Conservation (phyloP, 768 basidiomycete genomes). For the Phlegmacium glaucopus region DNA sequence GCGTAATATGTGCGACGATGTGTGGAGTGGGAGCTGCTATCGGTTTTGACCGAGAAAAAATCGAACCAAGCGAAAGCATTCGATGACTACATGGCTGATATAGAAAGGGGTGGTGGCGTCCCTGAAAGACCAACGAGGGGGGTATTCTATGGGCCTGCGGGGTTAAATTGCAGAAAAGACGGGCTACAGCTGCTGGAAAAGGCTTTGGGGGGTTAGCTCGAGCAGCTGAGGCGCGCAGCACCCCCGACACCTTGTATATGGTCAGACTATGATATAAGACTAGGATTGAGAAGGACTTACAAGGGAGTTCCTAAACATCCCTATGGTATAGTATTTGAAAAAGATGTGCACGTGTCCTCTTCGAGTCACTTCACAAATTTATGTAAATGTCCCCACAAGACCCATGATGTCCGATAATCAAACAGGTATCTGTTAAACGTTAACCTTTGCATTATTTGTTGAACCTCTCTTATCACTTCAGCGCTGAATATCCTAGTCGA, state of each 20-base stretch:
- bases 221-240: conserved; percentile 30
- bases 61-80: conserved; percentile 38
- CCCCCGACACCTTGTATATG: conserved; percentile 32
- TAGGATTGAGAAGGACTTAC: conserved; percentile 12
- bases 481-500: conserved; percentile 32
- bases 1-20: conserved; percentile 66
- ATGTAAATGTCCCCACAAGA: no score
- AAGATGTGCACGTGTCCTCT: background rate
- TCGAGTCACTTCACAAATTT: conserved; percentile 15
- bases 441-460: background rate
- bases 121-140: conserved; percentile 5
- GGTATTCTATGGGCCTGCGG: conserved; percentile 9
- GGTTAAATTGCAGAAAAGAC: conserved; percentile 12
- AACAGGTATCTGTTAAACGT: conserved; percentile 26
- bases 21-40: conserved; percentile 53
- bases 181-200: conserved; percentile 9
- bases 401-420: conserved; percentile 36
- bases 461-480: conserved; percentile 20
- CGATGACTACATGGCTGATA: conserved; percentile 13
- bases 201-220: conserved; percentile 15
- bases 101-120: conserved; percentile 4
- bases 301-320: conserved; percentile 27
- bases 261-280: conserved; percentile 3
- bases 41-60: conserved; percentile 46
- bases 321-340: conserved; percentile 7